Conservation (phyloP, 2,329 filamentous ascomycete species). For the Davidsoniella australis region DNA sequence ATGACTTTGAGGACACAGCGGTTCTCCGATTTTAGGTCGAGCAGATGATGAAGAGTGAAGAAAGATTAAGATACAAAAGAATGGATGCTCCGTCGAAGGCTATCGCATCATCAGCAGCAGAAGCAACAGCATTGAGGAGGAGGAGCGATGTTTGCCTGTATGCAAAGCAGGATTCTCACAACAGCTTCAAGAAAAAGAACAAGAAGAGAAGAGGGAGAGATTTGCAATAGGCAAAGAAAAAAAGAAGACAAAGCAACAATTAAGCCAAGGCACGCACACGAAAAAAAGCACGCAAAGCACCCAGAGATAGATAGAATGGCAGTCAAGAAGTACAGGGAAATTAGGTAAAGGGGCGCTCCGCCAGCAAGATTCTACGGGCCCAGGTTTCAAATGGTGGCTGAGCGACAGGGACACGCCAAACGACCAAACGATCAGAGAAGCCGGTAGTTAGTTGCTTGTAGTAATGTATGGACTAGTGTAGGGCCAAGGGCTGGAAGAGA, state of each 20-base stretch:
- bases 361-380: slow-evolving; percentile 3
- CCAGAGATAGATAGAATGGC: neutral
- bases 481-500: neutral
- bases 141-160: slow-evolving; percentile 8
- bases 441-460: no score
- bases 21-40: neutral
- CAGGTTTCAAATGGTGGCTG: slow-evolving; percentile 11
- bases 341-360: slow-evolving; percentile 12
- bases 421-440: neutral
- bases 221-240: slow-evolving; percentile 7
- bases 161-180: slow-evolving; percentile 4
- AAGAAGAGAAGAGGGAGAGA: slow-evolving; percentile 4
- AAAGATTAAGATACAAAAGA: slow-evolving; percentile 9
- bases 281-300: no score
- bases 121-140: neutral
- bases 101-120: neutral
- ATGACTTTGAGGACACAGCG: neutral
- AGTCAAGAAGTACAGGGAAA: slow-evolving; percentile 12
- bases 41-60: neutral
- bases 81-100: slow-evolving; percentile 5
- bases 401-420: slow-evolving; percentile 8
- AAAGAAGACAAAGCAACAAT: slow-evolving; percentile 11
- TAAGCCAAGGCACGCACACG: slow-evolving; percentile 3
- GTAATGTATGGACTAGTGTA: no score
- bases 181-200: slow-evolving; percentile 7